Percentiles rank a stretch among this genome's conserved stretches.
These are phyloP conservation scores for Capsicum chinense DNA, from an alignment of 257 asterid species.

Conservation along the genomic window DNA sequence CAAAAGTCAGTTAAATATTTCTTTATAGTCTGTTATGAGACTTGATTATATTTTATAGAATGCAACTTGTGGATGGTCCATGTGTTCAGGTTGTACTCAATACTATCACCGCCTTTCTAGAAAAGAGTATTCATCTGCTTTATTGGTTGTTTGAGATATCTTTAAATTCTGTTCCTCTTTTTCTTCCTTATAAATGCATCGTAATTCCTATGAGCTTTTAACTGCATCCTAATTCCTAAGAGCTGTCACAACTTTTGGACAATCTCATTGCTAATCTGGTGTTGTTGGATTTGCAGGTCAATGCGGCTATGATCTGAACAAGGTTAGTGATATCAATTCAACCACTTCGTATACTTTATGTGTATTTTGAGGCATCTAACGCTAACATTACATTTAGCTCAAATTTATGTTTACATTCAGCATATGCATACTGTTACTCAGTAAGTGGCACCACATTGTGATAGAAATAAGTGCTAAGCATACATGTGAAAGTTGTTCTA, in stretches of 20 bases:
- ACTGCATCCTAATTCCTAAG: conserved; percentile 24
- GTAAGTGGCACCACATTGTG: neutral
- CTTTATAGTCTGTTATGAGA: conserved; percentile 16
- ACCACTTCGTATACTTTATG: neutral
- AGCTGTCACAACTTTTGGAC: conserved; percentile 33
- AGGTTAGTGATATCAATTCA: conserved; percentile 52
- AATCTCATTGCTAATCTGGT: conserved; percentile 37
- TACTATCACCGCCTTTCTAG: neutral
- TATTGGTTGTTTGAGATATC: neutral
- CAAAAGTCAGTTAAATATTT: conserved; percentile 7
- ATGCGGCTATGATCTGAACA: conserved; percentile 72
- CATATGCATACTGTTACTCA: neutral
- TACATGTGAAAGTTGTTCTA: conserved; percentile 14
- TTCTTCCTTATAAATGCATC: neutral
- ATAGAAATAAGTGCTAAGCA: neutral
- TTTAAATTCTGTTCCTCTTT: neutral
- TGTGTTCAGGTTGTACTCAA: neutral
- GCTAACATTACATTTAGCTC: neutral
- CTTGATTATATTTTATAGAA: conserved; percentile 18
- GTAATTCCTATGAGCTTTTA: conserved; percentile 15
- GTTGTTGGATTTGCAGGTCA: conserved; percentile 64
- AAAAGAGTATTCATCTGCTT: conserved; percentile 13
- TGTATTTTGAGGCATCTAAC: neutral
- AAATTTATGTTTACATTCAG: conserved; percentile 12
- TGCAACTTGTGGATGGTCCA: conserved; percentile 13